Evolutionary conservation across 352 stramenopile genomes (phyloP), one percentile per base, ranked within the genome.

Genomic region (Elongisporangium anandrum): DNA sequence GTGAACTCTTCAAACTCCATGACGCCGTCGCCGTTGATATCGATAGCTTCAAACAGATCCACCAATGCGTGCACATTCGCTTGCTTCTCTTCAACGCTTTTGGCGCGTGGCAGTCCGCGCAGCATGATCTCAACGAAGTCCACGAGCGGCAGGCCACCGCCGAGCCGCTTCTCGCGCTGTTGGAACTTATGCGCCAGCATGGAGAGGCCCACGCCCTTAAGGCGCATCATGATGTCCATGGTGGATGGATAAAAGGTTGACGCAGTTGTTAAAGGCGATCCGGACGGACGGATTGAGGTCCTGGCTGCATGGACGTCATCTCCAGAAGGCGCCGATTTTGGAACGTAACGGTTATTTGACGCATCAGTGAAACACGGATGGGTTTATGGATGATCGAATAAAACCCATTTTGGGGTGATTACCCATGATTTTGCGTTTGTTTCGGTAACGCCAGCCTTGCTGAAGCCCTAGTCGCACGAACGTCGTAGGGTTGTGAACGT

Each of bases 1-100:
- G 87, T 94, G 56, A 95, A 93, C 64, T 96, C 87, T 22, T 90
- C 82, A 55, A 93, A 94, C 49, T 96, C 87, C 70, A 94, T 88
- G 3, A 72, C 72, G 6, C 85, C 84, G 41, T 96, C 87, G 23
- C 87, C 87, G 50, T 96, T 96, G 64, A 93, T 90, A 61, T 96
- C 87, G 52, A 96, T 96, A 60, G 89, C 78, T 24, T 95, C 80
- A 38, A 96, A 96, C 12, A 92, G 66, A 39, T 93, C 84, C 9
- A 92, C 65, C 12, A 94, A 70, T 20, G 80, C 79, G 56, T 63
- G 78, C 8, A 94, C 65, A 54, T 72, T 85, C 0, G 71, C 70
- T 41, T 60, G 56, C 50, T 87, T 88, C 29, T 88, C 82, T 10
- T 77, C 69, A 1, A n/a, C 17, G 2, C 54, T 75, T 56, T 71